Evolutionary conservation across 2,329 filamentous ascomycete species (phyloP).

Genomic region (Cytospora mali): DNA sequence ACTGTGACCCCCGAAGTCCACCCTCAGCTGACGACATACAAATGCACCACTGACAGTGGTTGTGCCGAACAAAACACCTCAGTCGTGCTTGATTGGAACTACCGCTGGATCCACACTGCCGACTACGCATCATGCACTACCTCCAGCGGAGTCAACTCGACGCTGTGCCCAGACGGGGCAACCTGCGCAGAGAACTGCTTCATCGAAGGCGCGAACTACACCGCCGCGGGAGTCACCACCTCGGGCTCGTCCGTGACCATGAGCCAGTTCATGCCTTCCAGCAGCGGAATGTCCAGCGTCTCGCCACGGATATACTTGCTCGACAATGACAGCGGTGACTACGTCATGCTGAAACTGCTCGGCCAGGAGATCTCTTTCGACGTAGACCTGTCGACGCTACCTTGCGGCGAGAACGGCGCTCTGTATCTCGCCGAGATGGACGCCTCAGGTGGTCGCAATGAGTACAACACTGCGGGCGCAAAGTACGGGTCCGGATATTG

Average conservation of each 20-base stretch:
- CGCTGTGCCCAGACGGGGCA: conserved; percentile 45
- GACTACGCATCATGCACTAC: conserved; percentile 34
- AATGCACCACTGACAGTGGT: conserved; percentile 47
- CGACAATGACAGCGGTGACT: conserved; percentile 21
- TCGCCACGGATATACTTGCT: conserved; percentile 55
- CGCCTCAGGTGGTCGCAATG: conserved; percentile 54
- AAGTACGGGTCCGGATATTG: conserved; percentile 53
- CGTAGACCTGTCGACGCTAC: conserved; percentile 63
- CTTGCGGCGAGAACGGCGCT: conserved; percentile 64
- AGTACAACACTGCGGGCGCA: conserved; percentile 41
- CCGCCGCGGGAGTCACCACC: conserved; percentile 33
- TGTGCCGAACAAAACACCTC: conserved; percentile 46
- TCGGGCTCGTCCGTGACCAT: conserved; percentile 34
- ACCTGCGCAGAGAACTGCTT: conserved; percentile 52
- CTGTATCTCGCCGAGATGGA: conserved; percentile 41
- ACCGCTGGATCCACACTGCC: conserved; percentile 44
- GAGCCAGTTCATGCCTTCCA: conserved; percentile 33
- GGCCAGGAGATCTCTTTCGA: conserved; percentile 66
- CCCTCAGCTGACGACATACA: conserved; percentile 46
- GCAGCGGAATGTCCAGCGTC: conserved; percentile 28
- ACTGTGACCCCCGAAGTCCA: conserved; percentile 42
- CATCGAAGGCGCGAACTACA: conserved; percentile 50
- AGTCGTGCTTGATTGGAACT: conserved; percentile 45
- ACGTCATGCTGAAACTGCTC: conserved; percentile 53
- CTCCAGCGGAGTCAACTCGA: conserved; percentile 35